Conservation (phyloP, 1,284 basidiomycete genomes). For the Cryptococcus sp. region DNA sequence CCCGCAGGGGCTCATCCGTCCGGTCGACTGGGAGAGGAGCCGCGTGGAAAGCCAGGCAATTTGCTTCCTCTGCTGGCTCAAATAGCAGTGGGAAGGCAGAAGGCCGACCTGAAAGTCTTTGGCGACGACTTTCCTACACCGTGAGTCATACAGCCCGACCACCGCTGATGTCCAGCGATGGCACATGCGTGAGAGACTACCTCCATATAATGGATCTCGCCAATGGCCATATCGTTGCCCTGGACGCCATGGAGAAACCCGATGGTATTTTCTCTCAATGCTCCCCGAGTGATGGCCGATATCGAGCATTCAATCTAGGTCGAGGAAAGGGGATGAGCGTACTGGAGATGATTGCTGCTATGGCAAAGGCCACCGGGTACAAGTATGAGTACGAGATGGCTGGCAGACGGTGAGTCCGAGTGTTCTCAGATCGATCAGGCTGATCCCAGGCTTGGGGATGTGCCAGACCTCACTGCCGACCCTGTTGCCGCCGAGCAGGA, state of each 20-base stretch:
- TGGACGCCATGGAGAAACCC: constrained; percentile 61
- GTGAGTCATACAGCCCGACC: constrained; percentile 50
- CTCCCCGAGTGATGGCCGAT: constrained; percentile 51
- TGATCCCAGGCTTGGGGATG: constrained; percentile 74
- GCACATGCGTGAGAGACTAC: constrained; percentile 96
- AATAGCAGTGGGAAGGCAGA: constrained; percentile 88
- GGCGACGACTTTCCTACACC: constrained; percentile 97
- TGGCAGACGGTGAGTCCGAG: constrained; percentile 72
- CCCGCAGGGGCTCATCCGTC: constrained; percentile 96
- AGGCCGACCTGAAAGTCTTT: constrained; percentile 82
- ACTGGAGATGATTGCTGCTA: constrained; percentile 89
- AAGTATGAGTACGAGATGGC: constrained; percentile 86
- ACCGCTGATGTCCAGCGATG: constrained; percentile 57
- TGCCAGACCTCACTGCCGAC: constrained; percentile 94
- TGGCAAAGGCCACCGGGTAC: constrained; percentile 85
- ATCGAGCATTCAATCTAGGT: constrained; percentile 94
- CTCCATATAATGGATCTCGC: constrained; percentile 96
- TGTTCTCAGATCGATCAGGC: not conserved
- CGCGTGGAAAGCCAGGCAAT: constrained; percentile 89
- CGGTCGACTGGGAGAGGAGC: constrained; percentile 93
- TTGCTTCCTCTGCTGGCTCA: constrained; percentile 90
- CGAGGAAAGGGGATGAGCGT: constrained; percentile 90
- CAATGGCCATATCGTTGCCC: constrained; percentile 83
- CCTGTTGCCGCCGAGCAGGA: constrained; percentile 87
- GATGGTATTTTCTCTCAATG: constrained; percentile 41